Conservation (phyloP, 345 rosid species). For the Pseudoturritis turrita region DNA sequence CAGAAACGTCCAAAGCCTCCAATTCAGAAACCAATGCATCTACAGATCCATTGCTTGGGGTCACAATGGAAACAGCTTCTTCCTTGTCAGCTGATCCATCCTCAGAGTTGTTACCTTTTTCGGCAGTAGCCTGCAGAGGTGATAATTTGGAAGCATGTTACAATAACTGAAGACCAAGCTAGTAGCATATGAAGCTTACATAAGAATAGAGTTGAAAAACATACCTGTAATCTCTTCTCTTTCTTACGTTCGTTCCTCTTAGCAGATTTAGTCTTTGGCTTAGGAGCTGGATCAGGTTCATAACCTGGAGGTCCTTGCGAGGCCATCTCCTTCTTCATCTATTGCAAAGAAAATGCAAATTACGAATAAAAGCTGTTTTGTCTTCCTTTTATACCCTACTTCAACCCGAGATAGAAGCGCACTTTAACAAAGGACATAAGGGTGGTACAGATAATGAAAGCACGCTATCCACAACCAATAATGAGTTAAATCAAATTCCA, state of each 20-base stretch:
- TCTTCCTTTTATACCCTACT: not conserved
- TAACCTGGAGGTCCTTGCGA: conserved; percentile 81
- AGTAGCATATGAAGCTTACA: not conserved
- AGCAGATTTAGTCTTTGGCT: conserved; percentile 77
- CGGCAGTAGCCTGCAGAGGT: conserved; percentile 57
- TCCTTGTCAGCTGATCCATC: conserved; percentile 37
- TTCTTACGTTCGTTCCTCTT: conserved; percentile 86
- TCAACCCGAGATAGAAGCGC: not conserved
- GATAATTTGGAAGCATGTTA: not conserved
- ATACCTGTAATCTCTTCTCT: conserved; percentile 85
- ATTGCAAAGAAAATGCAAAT: conserved; percentile 15
- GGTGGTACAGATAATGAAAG: not conserved
- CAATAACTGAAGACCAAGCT: not conserved
- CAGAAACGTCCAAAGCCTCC: conserved; percentile 58
- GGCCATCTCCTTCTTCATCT: conserved; percentile 79
- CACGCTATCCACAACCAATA: not conserved
- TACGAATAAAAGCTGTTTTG: not conserved
- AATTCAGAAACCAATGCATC: conserved; percentile 61
- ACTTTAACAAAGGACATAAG: not conserved
- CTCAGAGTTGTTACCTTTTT: conserved; percentile 55
- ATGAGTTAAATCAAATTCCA: not conserved
- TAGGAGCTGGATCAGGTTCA: conserved; percentile 53
- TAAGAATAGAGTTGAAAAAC: not conserved
- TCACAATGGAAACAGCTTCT: conserved; percentile 28
- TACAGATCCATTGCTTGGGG: conserved; percentile 31